Percentiles rank a stretch among this genome's conserved stretches.
These are phyloP conservation scores for Aureobasidium musti DNA, from an alignment of 2,329 filamentous ascomycete genomes.

Conservation along the genomic window DNA sequence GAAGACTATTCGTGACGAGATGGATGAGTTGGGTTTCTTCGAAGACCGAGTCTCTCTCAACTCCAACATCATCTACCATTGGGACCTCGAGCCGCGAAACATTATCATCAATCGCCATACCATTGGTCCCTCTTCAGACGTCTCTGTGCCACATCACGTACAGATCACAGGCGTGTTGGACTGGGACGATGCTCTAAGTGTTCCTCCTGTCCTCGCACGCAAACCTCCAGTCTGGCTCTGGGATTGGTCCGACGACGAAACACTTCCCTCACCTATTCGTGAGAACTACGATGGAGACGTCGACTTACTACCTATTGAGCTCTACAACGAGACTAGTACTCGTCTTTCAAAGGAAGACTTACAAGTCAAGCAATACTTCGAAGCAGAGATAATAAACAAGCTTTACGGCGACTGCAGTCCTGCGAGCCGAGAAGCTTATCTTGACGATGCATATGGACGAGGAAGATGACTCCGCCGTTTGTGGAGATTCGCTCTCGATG, in stretches of 20 bases:
- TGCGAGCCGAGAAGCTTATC: not conserved
- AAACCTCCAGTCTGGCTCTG: conserved; percentile 3
- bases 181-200: not conserved
- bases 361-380: not conserved
- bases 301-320: not conserved
- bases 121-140: not conserved
- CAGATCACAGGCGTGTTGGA: not conserved
- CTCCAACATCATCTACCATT: not conserved
- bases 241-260: not conserved
- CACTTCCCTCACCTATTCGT: not conserved
- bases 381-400: not conserved
- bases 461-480: not conserved
- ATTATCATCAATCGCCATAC: not conserved
- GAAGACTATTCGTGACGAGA: not conserved
- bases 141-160: not conserved
- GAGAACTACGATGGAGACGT: not conserved
- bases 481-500: not conserved
- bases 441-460: not conserved
- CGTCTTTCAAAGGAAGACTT: not conserved
- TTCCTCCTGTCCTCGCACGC: not conserved
- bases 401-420: not conserved
- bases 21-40: not conserved
- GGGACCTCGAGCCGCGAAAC: not conserved
- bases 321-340: not conserved
- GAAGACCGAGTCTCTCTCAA: not conserved